These are phyloP conservation scores for Hysterium pulicare DNA, from an alignment of 2,329 filamentous ascomycete genomes.

Conservation along the genomic window DNA sequence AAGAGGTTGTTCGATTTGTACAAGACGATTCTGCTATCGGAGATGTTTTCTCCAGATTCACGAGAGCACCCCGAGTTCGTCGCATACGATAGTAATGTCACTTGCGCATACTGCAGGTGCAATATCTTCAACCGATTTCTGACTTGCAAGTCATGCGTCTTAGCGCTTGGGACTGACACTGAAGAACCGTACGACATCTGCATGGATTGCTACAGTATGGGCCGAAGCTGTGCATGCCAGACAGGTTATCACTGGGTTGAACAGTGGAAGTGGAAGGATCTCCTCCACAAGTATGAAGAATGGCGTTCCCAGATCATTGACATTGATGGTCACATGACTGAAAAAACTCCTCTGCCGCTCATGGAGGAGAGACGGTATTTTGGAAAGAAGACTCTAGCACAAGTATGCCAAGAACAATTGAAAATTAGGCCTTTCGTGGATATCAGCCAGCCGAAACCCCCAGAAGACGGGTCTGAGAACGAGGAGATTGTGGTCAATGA, in stretches of 20 bases:
- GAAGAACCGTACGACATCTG: slow-evolving; percentile 92
- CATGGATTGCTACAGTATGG: slow-evolving; percentile 99
- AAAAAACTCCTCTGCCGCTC: slow-evolving; percentile 67
- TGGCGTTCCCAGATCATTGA: slow-evolving; percentile 79
- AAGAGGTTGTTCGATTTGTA: slow-evolving; percentile 74
- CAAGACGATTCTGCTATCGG: slow-evolving; percentile 74
- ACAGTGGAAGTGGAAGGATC: slow-evolving; percentile 81
- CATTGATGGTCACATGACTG: slow-evolving; percentile 63
- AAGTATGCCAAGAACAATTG: slow-evolving; percentile 91
- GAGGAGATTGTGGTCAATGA: slow-evolving; percentile 61
- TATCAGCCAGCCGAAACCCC: slow-evolving; percentile 59
- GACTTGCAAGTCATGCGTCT: slow-evolving; percentile 81
- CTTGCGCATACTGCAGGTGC: slow-evolving; percentile 90
- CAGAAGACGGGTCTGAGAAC: slow-evolving; percentile 45
- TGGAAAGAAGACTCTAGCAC: slow-evolving; percentile 76
- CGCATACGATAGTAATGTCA: slow-evolving; percentile 84
- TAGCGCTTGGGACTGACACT: slow-evolving; percentile 63
- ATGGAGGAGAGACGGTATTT: slow-evolving; percentile 64
- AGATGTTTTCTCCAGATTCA: slow-evolving; percentile 71
- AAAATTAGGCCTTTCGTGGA: slow-evolving; percentile 77
- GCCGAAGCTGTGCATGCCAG: slow-evolving; percentile 84
- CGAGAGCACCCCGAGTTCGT: slow-evolving; percentile 72
- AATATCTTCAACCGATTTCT: slow-evolving; percentile 98
- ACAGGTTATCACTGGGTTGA: slow-evolving; percentile 87
- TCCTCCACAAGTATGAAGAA: slow-evolving; percentile 72